Evolutionary conservation across 73 alveolate species (phyloP).

Genomic region (Durusdinium trenchii): DNA sequence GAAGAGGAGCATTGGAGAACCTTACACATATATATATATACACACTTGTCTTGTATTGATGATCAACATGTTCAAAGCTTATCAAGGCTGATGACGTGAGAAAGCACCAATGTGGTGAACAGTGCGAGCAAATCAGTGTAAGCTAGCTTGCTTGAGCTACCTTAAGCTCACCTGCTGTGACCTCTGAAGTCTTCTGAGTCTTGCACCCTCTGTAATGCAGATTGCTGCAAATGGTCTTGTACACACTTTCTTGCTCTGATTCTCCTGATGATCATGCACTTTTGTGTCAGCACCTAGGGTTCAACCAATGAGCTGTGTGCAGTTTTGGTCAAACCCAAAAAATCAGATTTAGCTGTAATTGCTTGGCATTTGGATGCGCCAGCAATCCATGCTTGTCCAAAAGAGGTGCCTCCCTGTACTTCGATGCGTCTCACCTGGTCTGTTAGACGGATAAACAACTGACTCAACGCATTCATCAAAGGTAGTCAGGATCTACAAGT

Average conservation of each 20-base stretch:
- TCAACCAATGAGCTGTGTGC: neutral
- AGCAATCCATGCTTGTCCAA: no score
- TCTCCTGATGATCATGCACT: constrained; percentile 5
- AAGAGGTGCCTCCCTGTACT: constrained; percentile 44
- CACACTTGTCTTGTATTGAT: neutral
- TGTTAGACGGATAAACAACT: neutral
- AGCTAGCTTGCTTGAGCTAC: no score
- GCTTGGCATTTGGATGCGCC: no score
- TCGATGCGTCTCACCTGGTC: constrained; percentile 72
- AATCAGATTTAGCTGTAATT: no score
- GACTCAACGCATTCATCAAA: neutral
- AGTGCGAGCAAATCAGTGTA: no score
- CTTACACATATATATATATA: neutral
- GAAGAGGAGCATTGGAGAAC: constrained; percentile 75
- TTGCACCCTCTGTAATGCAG: constrained; percentile 59
- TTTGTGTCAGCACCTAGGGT: neutral
- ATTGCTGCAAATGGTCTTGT: constrained; percentile 66
- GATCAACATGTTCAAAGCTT: neutral
- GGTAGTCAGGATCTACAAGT: neutral
- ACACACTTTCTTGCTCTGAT: constrained; percentile 51
- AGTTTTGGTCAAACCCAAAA: no score
- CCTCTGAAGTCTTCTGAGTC: neutral
- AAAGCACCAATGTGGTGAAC: no score
- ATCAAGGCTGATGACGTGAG: no score
- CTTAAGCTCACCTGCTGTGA: no score